Evolutionary conservation across 768 basidiomycete species (phyloP).

Genomic region (Suillus subalutaceus): DNA sequence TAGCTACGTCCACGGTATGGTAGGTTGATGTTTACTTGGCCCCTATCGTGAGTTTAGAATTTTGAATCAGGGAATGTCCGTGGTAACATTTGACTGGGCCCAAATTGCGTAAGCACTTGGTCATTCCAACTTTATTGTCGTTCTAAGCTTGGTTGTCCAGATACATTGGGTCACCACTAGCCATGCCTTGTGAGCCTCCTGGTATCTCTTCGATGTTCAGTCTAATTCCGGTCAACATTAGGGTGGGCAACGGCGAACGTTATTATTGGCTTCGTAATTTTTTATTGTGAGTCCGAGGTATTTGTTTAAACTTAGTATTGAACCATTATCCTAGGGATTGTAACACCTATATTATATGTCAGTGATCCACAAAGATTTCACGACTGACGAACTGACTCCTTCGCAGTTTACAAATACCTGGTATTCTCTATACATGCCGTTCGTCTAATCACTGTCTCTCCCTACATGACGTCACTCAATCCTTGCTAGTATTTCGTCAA

Average conservation of each 20-base stretch:
- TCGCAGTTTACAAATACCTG: slow-evolving; percentile 63
- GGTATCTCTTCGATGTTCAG: not conserved
- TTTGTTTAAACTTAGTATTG: not conserved
- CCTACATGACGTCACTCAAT: slow-evolving; percentile 3
- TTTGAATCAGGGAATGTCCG: slow-evolving; percentile 55
- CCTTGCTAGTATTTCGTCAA: slow-evolving; percentile 55
- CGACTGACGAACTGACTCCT: slow-evolving; percentile 7
- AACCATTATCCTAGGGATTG: slow-evolving; percentile 28
- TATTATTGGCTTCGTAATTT: slow-evolving; percentile 63
- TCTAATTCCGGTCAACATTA: slow-evolving; percentile 15
- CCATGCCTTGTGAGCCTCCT: slow-evolving; percentile 57
- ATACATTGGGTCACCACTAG: slow-evolving; percentile 53
- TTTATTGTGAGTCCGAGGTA: slow-evolving; percentile 55
- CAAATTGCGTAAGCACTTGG: slow-evolving; percentile 50
- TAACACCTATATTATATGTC: slow-evolving; percentile 45
- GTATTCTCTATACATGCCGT: slow-evolving; percentile 62
- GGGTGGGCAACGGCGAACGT: slow-evolving; percentile 84
- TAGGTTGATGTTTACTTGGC: slow-evolving; percentile 21
- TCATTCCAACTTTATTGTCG: not conserved
- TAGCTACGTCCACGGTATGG: slow-evolving; percentile 47
- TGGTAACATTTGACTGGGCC: slow-evolving; percentile 82
- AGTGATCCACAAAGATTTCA: slow-evolving; percentile 49
- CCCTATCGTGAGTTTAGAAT: not conserved
- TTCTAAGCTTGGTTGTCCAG: slow-evolving; percentile 16
- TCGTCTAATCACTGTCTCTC: slow-evolving; percentile 23